Evolutionary conservation across 2,329 filamentous ascomycete genomes (phyloP).

Genomic region (Sphaceloma murrayae): DNA sequence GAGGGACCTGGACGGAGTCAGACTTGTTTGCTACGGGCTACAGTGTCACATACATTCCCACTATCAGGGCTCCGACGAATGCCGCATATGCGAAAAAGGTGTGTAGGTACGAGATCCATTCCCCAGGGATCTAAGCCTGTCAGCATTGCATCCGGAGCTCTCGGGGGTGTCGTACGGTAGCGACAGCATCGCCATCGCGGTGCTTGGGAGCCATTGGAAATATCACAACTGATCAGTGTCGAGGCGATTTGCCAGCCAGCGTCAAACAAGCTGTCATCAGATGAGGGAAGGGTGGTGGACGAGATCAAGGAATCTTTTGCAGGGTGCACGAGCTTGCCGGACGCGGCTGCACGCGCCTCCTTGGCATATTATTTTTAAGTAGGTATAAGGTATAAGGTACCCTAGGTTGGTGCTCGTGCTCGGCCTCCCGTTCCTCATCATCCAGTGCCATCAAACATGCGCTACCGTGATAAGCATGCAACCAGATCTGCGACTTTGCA

Average conservation of each 20-base stretch:
- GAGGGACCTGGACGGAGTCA: constrained; percentile 43
- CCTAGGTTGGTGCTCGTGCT: not conserved
- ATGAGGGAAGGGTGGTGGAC: too few species aligned
- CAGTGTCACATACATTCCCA: constrained; percentile 45
- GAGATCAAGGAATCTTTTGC: not conserved
- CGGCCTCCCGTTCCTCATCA: too few species aligned
- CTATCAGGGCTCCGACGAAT: constrained; percentile 74
- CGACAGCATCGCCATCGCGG: constrained; percentile 54
- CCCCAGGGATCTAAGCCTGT: constrained; percentile 58
- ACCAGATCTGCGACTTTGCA: too few species aligned
- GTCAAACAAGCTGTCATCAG: too few species aligned
- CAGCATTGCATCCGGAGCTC: not conserved
- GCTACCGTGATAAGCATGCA: too few species aligned
- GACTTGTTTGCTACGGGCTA: constrained; percentile 23
- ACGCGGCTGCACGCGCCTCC: constrained; percentile 14
- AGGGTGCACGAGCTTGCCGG: constrained; percentile 7
- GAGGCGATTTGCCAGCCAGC: not conserved
- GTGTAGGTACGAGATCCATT: constrained; percentile 84
- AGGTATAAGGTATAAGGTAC: not conserved
- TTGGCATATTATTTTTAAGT: constrained; percentile 6
- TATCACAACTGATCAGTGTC: too few species aligned
- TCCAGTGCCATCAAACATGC: too few species aligned
- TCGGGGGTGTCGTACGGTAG: constrained; percentile 40
- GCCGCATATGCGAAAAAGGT: constrained; percentile 75
- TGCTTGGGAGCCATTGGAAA: constrained; percentile 53